Conservation (phyloP, 2,329 filamentous ascomycete genomes). For the Sporothrix pallida region DNA sequence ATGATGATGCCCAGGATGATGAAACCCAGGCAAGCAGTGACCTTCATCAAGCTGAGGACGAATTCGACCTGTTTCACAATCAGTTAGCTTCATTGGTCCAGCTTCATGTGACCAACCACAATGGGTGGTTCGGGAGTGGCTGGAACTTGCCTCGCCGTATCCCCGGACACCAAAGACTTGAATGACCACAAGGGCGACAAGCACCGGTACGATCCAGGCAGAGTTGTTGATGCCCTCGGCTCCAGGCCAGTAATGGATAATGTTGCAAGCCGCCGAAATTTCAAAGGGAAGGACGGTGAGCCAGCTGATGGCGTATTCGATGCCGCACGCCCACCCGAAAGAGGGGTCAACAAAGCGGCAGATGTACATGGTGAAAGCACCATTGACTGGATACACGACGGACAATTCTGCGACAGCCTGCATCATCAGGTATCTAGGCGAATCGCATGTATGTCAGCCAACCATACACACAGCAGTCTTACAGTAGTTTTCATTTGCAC, state of each 20-base stretch:
- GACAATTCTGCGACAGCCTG: constrained; percentile 65
- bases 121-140: background rate
- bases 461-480: background rate
- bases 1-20: constrained; percentile 68
- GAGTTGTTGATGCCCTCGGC: constrained; percentile 50
- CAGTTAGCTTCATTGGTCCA: background rate
- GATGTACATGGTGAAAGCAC: constrained; percentile 66
- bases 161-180: constrained; percentile 63
- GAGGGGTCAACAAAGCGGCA: constrained; percentile 66
- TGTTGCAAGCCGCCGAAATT: constrained; percentile 59
- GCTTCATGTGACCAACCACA: background rate
- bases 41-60: constrained; percentile 62
- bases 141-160: constrained; percentile 54
- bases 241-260: constrained; percentile 59
- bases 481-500: background rate
- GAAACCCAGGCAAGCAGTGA: constrained; percentile 64
- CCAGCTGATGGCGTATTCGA: constrained; percentile 59
- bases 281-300: constrained; percentile 59
- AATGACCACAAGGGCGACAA: constrained; percentile 56
- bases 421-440: constrained; percentile 53
- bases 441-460: background rate
- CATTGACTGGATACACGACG: constrained; percentile 65
- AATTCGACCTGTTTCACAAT: constrained; percentile 54
- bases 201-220: constrained; percentile 60
- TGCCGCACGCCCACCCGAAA: constrained; percentile 60